Conservation (phyloP, 225 moss, liverwort and hornwort species). For the Pseudisothecium myosuroides region DNA sequence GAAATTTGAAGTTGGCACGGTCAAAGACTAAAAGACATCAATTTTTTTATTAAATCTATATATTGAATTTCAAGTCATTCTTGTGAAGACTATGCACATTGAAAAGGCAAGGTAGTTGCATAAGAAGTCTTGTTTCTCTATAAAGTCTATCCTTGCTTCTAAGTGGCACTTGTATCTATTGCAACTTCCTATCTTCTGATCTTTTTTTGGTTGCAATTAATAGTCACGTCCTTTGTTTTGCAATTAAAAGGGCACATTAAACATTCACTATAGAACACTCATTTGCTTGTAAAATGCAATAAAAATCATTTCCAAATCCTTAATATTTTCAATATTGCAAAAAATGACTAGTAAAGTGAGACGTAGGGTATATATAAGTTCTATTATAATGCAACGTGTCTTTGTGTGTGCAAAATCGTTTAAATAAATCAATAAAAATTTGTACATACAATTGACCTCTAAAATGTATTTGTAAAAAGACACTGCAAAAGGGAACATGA, state of each 20-base stretch:
- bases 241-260: background rate
- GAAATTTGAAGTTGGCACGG: background rate
- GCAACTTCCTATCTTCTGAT: background rate
- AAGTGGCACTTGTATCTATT: background rate
- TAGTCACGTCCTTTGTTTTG: background rate
- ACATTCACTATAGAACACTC: background rate
- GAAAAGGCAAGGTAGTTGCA: background rate
- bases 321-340: background rate
- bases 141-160: background rate
- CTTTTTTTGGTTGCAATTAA: background rate
- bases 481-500: background rate
- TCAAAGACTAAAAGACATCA: background rate
- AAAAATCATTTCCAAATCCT: background rate
- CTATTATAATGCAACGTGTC: accelerated
- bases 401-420: accelerated
- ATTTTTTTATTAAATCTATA: too few relatives aligned
- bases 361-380: accelerated
- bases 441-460: background rate
- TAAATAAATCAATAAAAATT: background rate
- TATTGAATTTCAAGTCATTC: background rate
- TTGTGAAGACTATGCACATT: background rate
- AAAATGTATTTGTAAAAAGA: background rate
- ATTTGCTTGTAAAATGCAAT: background rate
- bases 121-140: background rate
- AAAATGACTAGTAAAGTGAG: background rate